Conservation (phyloP, 1,284 basidiomycete genomes). For the Ustilago bromivora region DNA sequence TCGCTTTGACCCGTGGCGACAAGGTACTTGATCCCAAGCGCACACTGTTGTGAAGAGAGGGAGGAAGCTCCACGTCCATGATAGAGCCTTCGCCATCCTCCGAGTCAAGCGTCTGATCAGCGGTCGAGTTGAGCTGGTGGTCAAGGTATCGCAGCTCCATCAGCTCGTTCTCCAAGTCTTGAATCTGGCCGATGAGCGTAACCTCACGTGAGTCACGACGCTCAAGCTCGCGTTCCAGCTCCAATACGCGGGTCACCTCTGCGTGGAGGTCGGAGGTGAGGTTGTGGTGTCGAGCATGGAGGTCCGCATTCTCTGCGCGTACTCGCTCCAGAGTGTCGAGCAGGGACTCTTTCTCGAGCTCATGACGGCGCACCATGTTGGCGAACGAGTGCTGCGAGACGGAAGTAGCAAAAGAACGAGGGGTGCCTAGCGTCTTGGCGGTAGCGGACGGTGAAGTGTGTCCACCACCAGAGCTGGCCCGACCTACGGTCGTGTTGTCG, state of each 20-base stretch:
- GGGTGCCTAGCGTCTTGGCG: constrained; percentile 59
- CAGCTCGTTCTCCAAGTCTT: constrained; percentile 43
- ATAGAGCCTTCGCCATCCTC: constrained; percentile 47
- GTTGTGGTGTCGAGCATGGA: constrained; percentile 44
- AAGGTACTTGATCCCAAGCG: constrained; percentile 8
- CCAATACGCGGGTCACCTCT: constrained; percentile 59
- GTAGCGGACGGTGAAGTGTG: constrained; percentile 60
- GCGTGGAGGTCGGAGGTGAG: constrained; percentile 57
- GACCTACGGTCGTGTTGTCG: constrained; percentile 48
- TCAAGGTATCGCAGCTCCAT: constrained; percentile 43
- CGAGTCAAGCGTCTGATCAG: constrained; percentile 38
- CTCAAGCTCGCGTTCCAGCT: constrained; percentile 58
- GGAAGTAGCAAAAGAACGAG: constrained; percentile 48
- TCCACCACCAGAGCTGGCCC: constrained; percentile 50
- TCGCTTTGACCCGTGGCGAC: constrained; percentile 18
- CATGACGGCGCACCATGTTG: constrained; percentile 55
- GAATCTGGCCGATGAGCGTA: constrained; percentile 41
- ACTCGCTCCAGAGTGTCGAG: constrained; percentile 56
- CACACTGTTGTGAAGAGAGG: constrained; percentile 14
- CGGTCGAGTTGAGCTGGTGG: constrained; percentile 37
- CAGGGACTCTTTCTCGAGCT: constrained; percentile 59
- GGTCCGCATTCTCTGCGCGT: constrained; percentile 41
- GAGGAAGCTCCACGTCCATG: constrained; percentile 40
- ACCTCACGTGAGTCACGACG: constrained; percentile 47
- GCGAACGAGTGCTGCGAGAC: constrained; percentile 46